Evolutionary conservation across 805 yeast genomes (phyloP), one percentile per base, ranked within the genome.

Genomic region (Candida koratica): DNA sequence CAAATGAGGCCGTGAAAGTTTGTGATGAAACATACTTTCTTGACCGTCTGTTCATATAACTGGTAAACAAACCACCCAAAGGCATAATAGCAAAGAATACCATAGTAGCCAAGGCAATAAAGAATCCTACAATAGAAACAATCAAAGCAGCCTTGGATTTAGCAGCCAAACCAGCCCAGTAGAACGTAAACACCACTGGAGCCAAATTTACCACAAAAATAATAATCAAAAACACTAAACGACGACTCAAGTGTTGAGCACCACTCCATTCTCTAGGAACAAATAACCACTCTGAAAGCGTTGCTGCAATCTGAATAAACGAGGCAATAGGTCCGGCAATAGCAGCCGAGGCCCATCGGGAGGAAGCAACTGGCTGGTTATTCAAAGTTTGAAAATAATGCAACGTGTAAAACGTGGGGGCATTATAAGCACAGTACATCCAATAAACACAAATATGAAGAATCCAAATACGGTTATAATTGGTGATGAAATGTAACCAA

Each of bases 251-350:
- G 61, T 85, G 96, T 69, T 90, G 97, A 61, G 97, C 97, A 65
- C 99, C 98, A 23, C 97, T 95, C 97, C 97, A 93, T 51, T 82
- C 78, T 67, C 97, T 82, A 49, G 98, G 98, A 43, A 93, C 97
- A 54, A 88, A 93, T 58, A 80, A 70, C 96, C 96, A 90, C 67
- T 93, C 98, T 54, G 84, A 77, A 24, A 88, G 41, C 18, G 97
- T 89, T 34, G 98, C 98, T 40, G 76, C 49, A 42, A 93, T 73
- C 67, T 93, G 96, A 53, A 93, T 77, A 33, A 75, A 57, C 42
- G 80, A 65, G 36, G 97, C 97, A 51, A 90, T 71, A 34, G 84
- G 64, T 73, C 98, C 98, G 65, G 90, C 97, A 51, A 89, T 69
- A 36, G 96, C 95, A 47, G 81, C 82, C 25, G 95, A 71, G 42